phyloP scores from a whole-genome alignment of 805 yeast species.

The Nakazawaea holstii region DNA sequence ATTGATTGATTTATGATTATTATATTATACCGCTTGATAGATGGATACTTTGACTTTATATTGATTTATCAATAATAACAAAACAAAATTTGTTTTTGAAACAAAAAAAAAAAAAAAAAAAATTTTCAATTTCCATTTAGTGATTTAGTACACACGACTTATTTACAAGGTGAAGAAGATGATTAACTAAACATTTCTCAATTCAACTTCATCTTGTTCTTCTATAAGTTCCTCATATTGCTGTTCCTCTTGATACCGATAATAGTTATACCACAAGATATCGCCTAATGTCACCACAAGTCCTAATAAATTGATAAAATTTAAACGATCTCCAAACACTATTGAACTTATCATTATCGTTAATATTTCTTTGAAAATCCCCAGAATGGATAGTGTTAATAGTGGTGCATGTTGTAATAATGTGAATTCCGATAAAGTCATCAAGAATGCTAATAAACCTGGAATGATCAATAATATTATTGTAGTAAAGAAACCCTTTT shows the following conservation, averaged over 20 bases:
- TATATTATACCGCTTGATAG: no score
- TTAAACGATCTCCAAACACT: conserved; percentile 69
- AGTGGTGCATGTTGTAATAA: conserved; percentile 79
- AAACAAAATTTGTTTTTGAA: no score
- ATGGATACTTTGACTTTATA: no score
- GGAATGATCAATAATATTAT: conserved; percentile 64
- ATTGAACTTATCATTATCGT: conserved; percentile 69
- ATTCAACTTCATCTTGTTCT: conserved; percentile 1
- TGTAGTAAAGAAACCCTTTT: conserved; percentile 53
- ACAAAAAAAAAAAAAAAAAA: no score
- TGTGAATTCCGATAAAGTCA: conserved; percentile 86
- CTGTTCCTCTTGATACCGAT: conserved; percentile 35
- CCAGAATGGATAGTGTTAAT: conserved; percentile 82
- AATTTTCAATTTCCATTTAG: no score
- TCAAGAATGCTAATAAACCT: conserved; percentile 79
- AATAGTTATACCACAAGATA: conserved; percentile 78
- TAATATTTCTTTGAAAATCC: conserved; percentile 85
- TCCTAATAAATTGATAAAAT: conserved; percentile 67
- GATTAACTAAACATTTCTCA: not conserved
- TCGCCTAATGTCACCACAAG: conserved; percentile 69
- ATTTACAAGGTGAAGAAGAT: no score
- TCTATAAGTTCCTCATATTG: not conserved
- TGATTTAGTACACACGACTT: no score
- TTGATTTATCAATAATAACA: no score
- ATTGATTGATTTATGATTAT: no score